Percentiles rank a stretch among this genome's conserved stretches.
Conservation (phyloP, 2,329 filamentous ascomycete genomes). For the Claviceps digitariae region DNA sequence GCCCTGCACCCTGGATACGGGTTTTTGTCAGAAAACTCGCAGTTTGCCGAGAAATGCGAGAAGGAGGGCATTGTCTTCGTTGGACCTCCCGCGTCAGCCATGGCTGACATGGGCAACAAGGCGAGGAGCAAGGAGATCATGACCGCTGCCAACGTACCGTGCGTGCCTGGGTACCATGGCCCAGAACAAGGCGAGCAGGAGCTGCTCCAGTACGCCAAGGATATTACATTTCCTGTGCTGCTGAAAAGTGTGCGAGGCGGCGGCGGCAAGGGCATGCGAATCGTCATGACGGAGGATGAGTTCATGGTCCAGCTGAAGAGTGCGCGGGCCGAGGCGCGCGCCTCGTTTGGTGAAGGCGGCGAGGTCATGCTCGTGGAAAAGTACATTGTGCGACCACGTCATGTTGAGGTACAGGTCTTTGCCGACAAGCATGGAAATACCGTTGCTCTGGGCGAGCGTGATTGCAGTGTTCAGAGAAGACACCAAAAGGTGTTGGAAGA, state of each 20-base stretch:
- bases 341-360: constrained; percentile 67
- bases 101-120: constrained; percentile 87
- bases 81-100: constrained; percentile 72
- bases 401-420: constrained; percentile 86
- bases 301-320: constrained; percentile 57
- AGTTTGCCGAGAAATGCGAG: constrained; percentile 76
- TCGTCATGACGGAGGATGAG: constrained; percentile 53
- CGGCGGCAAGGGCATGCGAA: constrained; percentile 75
- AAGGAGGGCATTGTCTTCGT: constrained; percentile 90
- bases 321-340: constrained; percentile 61
- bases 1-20: constrained; percentile 95
- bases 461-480: constrained; percentile 75
- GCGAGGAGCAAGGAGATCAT: constrained; percentile 92
- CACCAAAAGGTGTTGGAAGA: constrained; percentile 91
- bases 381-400: constrained; percentile 65
- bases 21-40: constrained; percentile 86
- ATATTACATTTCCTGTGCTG: constrained; percentile 56
- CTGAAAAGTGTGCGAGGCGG: constrained; percentile 72
- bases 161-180: constrained; percentile 93
- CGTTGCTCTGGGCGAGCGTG: constrained; percentile 73
- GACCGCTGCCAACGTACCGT: constrained; percentile 86
- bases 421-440: constrained; percentile 68
- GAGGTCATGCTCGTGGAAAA: constrained; percentile 75
- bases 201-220: constrained; percentile 54
- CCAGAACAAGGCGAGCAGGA: constrained; percentile 56